Conservation (phyloP, 352 stramenopile genomes). For the Pythium utonaiense region DNA sequence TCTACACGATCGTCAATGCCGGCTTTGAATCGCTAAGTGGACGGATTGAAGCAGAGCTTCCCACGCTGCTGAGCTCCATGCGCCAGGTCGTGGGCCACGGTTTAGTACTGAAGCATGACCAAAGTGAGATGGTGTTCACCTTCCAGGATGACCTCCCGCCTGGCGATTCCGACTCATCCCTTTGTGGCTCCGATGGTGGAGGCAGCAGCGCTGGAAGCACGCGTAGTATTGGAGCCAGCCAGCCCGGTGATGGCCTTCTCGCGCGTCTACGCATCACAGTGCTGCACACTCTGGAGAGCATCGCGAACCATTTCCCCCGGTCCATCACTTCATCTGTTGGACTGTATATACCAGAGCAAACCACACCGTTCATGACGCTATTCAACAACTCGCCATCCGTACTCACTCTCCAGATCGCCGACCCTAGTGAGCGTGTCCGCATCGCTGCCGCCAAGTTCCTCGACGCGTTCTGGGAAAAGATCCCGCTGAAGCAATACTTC, state of each 20-base stretch:
- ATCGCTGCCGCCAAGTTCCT: conserved; percentile 76
- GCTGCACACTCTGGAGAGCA: conserved; percentile 62
- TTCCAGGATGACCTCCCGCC: conserved; percentile 54
- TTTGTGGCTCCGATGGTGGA: conserved; percentile 59
- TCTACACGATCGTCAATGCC: conserved; percentile 78
- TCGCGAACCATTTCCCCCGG: conserved; percentile 65
- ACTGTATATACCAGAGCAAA: conserved; percentile 79
- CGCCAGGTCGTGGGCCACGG: conserved; percentile 75
- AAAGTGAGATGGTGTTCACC: conserved; percentile 53
- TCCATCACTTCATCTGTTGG: conserved; percentile 74
- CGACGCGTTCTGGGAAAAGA: conserved; percentile 79
- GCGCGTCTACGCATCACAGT: conserved; percentile 73
- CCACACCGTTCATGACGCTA: conserved; percentile 77
- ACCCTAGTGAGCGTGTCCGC: conserved; percentile 72
- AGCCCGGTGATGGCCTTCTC: conserved; percentile 53
- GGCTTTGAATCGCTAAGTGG: conserved; percentile 56
- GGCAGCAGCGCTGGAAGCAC: conserved; percentile 23
- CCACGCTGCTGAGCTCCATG: conserved; percentile 71
- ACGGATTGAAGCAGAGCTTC: conserved; percentile 54
- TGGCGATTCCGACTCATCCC: conserved; percentile 70
- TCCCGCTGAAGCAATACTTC: conserved; percentile 81
- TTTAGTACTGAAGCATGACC: conserved; percentile 44
- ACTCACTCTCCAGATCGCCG: conserved; percentile 70
- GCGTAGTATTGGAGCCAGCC: conserved; percentile 10
- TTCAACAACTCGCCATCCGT: conserved; percentile 74